Evolutionary conservation across 148 eudicot genomes (phyloP).

Genomic region (Camellia japonica): DNA sequence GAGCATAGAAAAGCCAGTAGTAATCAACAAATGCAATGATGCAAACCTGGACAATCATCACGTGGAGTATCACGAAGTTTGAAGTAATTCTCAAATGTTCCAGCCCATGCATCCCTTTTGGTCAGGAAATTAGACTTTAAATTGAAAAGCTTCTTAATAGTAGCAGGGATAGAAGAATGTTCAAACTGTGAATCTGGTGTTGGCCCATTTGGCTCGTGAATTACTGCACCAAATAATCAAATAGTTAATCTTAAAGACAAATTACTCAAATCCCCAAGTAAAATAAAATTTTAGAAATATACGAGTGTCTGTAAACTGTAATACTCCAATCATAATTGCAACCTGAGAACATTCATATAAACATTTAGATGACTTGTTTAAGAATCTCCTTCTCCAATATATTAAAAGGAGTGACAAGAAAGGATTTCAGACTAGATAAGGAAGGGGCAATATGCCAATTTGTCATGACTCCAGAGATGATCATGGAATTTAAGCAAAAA

Average conservation of each 20-base stretch:
- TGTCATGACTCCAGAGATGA: no score
- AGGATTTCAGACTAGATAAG: not conserved
- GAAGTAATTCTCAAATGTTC: constrained; percentile 78
- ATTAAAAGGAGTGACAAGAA: not conserved
- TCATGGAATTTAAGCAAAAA: no score
- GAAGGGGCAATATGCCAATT: not conserved
- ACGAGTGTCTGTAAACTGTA: not conserved
- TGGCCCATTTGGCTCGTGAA: constrained; percentile 78
- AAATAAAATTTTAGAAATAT: not conserved
- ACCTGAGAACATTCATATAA: not conserved
- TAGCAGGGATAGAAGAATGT: constrained; percentile 88
- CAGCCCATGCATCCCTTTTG: constrained; percentile 95
- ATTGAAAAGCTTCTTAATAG: constrained; percentile 84
- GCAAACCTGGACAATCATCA: constrained; percentile 86
- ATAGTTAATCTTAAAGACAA: not conserved
- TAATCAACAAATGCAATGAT: not conserved
- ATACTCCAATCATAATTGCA: not conserved
- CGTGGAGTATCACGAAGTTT: constrained; percentile 75
- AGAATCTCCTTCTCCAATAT: not conserved
- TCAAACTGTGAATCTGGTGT: constrained; percentile 74
- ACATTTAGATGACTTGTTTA: not conserved
- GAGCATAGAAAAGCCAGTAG: not conserved
- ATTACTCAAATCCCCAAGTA: not conserved
- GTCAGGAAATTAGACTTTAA: constrained; percentile 75
- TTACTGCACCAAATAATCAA: constrained; percentile 53